These are phyloP conservation scores for Talaromyces atroroseus DNA, from an alignment of 2,329 filamentous ascomycete genomes.

Conservation along the genomic window DNA sequence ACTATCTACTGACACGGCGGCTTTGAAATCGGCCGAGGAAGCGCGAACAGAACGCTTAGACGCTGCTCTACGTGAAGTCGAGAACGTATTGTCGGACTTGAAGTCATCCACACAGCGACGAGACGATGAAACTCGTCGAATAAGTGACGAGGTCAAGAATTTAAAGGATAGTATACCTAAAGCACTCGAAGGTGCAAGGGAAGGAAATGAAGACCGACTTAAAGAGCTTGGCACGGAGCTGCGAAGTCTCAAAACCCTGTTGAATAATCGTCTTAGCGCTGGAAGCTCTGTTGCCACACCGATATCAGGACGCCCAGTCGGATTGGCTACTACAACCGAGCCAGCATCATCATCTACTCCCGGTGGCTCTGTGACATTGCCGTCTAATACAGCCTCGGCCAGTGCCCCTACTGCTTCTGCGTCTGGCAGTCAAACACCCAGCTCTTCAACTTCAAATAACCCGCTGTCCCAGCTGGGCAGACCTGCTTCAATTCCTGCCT, in stretches of 20 bases:
- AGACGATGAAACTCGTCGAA: constrained; percentile 79
- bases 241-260: constrained; percentile 84
- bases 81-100: constrained; percentile 72
- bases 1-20: constrained; percentile 80
- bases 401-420: constrained; percentile 21
- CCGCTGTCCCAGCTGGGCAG: constrained; percentile 44
- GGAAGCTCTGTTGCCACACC: constrained; percentile 27
- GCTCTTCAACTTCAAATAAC: constrained; percentile 37
- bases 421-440: constrained; percentile 27
- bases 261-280: constrained; percentile 57
- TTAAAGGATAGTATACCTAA: constrained; percentile 83
- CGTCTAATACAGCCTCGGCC: constrained; percentile 21
- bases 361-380: constrained; percentile 23
- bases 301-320: constrained; percentile 26
- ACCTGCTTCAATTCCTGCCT: constrained; percentile 67
- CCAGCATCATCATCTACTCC: constrained; percentile 19
- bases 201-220: constrained; percentile 71
- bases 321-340: constrained; percentile 22
- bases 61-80: constrained; percentile 72
- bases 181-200: constrained; percentile 81
- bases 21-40: constrained; percentile 80
- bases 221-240: constrained; percentile 83
- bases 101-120: constrained; percentile 75
- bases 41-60: constrained; percentile 79
- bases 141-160: constrained; percentile 77